phyloP scores from a whole-genome alignment of 1,284 basidiomycete species.

The Pterulicium gracile region DNA sequence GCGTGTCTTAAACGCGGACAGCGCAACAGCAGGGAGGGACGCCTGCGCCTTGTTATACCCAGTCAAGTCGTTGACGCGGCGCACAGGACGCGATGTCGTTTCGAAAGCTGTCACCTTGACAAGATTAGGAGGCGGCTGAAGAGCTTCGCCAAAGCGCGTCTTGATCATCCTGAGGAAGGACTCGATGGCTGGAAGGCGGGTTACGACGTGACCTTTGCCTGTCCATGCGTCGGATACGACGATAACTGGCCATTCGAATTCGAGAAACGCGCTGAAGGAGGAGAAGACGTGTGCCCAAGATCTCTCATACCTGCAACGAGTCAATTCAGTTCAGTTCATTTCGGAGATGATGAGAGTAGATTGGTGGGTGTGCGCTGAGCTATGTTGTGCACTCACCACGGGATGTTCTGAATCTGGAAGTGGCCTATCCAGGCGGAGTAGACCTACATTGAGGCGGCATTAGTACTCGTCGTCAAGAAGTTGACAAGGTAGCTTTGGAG shows the following conservation, averaged over 20 bases:
- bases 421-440: conserved; percentile 80
- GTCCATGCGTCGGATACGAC: conserved; percentile 67
- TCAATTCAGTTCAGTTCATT: conserved; percentile 7
- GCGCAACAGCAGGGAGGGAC: conserved; percentile 61
- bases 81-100: conserved; percentile 53
- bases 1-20: conserved; percentile 59
- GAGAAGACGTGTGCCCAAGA: conserved; percentile 77
- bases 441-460: conserved; percentile 38
- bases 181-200: conserved; percentile 55
- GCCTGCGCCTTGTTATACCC: conserved; percentile 66
- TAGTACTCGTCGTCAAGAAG: conserved; percentile 7
- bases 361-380: background rate
- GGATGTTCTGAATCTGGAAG: conserved; percentile 63
- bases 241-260: conserved; percentile 80
- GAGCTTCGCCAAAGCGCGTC: conserved; percentile 64
- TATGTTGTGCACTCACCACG: conserved; percentile 42
- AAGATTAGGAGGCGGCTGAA: conserved; percentile 61
- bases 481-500: background rate
- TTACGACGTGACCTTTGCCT: conserved; percentile 71
- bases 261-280: conserved; percentile 73
- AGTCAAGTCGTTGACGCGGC: conserved; percentile 58
- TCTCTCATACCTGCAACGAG: conserved; percentile 53
- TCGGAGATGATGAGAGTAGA: conserved; percentile 6
- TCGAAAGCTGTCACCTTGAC: conserved; percentile 57
- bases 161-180: conserved; percentile 75